Evolutionary conservation across 257 asterid species (phyloP).

Genomic region (Nemophila menziesii): DNA sequence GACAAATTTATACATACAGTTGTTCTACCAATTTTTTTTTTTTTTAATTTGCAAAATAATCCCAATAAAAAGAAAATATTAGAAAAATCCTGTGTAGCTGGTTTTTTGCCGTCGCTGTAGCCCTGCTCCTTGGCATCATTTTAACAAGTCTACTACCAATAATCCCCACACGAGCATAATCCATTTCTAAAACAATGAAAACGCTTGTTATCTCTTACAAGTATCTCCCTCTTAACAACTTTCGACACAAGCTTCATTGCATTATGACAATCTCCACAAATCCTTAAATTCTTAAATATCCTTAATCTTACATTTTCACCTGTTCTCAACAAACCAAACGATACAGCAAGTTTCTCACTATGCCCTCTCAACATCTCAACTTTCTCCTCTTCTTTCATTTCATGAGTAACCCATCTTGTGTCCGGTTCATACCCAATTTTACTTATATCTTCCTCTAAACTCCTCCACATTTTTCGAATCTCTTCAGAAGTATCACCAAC

Average conservation of each 20-base stretch:
- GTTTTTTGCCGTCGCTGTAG: no score
- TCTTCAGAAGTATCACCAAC: slow-evolving; percentile 9
- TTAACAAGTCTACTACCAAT: no score
- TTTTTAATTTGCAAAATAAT: no score
- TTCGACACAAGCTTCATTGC: slow-evolving; percentile 8
- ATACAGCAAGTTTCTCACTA: slow-evolving; percentile 3
- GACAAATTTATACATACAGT: no score
- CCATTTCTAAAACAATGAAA: slow-evolving; percentile 11
- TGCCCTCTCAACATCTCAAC: slow-evolving; percentile 6
- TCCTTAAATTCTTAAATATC: slow-evolving; percentile 8
- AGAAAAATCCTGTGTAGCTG: no score
- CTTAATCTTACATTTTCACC: not conserved
- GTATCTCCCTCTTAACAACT: slow-evolving; percentile 9
- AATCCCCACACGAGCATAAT: slow-evolving; percentile 11
- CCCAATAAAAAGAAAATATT: no score
- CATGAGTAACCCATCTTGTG: slow-evolving; percentile 14
- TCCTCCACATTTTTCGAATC: slow-evolving; percentile 6
- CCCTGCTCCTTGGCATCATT: no score
- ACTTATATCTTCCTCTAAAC: slow-evolving; percentile 5
- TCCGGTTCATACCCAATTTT: slow-evolving; percentile 5
- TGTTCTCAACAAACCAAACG: slow-evolving; percentile 9
- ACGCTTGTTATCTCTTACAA: slow-evolving; percentile 12
- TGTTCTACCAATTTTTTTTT: no score
- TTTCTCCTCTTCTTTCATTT: slow-evolving; percentile 9
- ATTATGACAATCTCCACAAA: slow-evolving; percentile 9